Conservation (phyloP, 805 yeast genomes). For the Barnettozyma vustinii region DNA sequence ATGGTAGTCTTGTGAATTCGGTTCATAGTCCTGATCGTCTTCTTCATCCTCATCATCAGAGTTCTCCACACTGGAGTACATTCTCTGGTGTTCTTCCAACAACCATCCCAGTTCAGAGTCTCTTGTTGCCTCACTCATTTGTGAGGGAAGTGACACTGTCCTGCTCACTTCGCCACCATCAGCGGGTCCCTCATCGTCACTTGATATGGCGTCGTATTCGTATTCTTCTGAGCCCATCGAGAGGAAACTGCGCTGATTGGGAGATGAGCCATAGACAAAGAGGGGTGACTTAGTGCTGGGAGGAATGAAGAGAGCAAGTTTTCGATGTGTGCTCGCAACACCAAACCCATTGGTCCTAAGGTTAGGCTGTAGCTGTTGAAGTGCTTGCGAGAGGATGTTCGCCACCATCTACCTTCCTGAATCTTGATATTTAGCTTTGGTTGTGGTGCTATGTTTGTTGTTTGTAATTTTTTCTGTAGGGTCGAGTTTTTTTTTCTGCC, state of each 20-base stretch:
- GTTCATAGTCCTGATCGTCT: constrained; percentile 12
- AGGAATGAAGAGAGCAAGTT: constrained; percentile 33
- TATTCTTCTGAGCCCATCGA: constrained; percentile 35
- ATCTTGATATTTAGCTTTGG: background rate
- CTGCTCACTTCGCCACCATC: constrained; percentile 34
- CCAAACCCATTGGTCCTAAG: constrained; percentile 38
- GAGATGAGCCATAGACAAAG: constrained; percentile 28
- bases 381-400: constrained; percentile 12
- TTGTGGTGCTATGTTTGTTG: too few species aligned
- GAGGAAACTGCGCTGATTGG: constrained; percentile 33
- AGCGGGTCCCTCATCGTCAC: constrained; percentile 20
- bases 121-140: constrained; percentile 26
- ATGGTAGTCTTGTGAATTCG: constrained; percentile 13
- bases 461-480: too few species aligned
- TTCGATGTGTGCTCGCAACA: constrained; percentile 35
- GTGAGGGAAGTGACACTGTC: constrained; percentile 37
- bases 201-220: constrained; percentile 21
- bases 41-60: constrained; percentile 19
- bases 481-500: too few species aligned
- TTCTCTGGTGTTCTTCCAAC: constrained; percentile 34
- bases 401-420: constrained; percentile 10
- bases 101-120: constrained; percentile 36
- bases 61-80: constrained; percentile 28
- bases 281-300: constrained; percentile 38
- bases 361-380: constrained; percentile 31